Evolutionary conservation across 2,329 filamentous ascomycete genomes (phyloP), one percentile per base, ranked within the genome.

Genomic region (Penicillium sp.): DNA sequence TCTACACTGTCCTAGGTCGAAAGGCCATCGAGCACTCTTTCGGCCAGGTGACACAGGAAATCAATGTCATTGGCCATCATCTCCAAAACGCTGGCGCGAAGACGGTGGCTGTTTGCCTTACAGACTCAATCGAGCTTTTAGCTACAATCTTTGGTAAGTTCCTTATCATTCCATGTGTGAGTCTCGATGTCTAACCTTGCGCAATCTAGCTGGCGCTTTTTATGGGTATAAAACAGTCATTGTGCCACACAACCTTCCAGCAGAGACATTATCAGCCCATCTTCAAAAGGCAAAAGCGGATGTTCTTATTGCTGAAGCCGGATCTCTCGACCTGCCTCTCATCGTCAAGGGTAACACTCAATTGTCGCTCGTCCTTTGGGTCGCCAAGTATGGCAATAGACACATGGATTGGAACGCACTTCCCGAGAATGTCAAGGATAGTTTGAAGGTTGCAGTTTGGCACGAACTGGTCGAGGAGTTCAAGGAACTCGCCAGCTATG

Each of bases 331-430:
- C 21, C 81, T 95, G 38, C 83, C 88, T 54, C 73, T 78, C 33
- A 78, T 95, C 12, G 78, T 82, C 45, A 80, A 83, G 61, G 77
- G 75, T 46, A 88, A 87, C 61, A 77, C 83, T 5, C 77, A 79
- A 33, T 77, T 98, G 40, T 83, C 83, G 53, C 82, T 89, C 58
- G 77, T 95, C 29, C 80, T 96, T 59, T 97, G 90, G 88, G 90
- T 96, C 12, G 88, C 94, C 5, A 91, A 96, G 61, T 81, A 88
- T 63, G 88, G 88, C 37, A 96, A 84, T 72, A 81, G 82, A 59
- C 91, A 97, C 65, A 85, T 98, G 78, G 90, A 95, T 69, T 98
- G 91, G 90, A 90, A 88, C 60, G 87, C 91, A 64, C 81, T 90
- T 2, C 89, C 90, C 10, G 80, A 85, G 62, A 85, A 86, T 45